Evolutionary conservation across 495 filamentous ascomycete species (phyloP), one percentile per base, ranked within the genome.

Genomic region (Penicillium riverlandense): DNA sequence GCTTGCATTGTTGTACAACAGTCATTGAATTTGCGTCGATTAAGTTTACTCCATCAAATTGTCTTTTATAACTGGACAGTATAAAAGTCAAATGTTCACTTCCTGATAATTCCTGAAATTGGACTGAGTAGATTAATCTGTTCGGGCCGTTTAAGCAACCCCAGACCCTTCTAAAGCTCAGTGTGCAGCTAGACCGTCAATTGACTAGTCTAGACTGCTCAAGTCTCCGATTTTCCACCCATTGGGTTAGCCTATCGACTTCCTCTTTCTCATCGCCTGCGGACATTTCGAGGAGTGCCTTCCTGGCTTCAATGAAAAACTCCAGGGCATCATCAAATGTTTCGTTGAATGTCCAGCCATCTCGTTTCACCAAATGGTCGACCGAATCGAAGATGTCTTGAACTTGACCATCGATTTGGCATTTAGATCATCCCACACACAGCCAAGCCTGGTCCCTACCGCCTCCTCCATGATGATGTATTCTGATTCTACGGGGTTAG

Each of bases 301-400:
- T 34, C 29, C 53, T 29, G n/a, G 58, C 47, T 0, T 56, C 40
- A 14, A 53, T 47, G 38, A 64, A 58, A 28, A 64, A 51, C 10
- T 55, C 16, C 33, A 52, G 30, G 38, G 55, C 57, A 40, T 49
- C 38, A 16, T 65, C 53, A 36, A 54, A 65, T 4, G 58, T 62
- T 27, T 57, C 58, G 40, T 40, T 42, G 37, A 47, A 11, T 13
- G 64, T 65, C 66, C 66, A 71, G 2, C 63, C 64, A 37, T 71
- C 64, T 38, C 60, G 49, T 48, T 63, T 49, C 28, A 66, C 59
- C 40, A 65, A 38, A 15, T 44, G 40, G 42, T 60, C 52, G 37
- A 65, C 47, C 35, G 47, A 52, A 32, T 65, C 52, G 31, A 57
- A 67, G 36, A 69, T 57, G 13, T 65, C 58, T 39, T 65, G 59